Conservation (phyloP, 192 early-diverging fungal species). For the Linnemannia zychae region DNA sequence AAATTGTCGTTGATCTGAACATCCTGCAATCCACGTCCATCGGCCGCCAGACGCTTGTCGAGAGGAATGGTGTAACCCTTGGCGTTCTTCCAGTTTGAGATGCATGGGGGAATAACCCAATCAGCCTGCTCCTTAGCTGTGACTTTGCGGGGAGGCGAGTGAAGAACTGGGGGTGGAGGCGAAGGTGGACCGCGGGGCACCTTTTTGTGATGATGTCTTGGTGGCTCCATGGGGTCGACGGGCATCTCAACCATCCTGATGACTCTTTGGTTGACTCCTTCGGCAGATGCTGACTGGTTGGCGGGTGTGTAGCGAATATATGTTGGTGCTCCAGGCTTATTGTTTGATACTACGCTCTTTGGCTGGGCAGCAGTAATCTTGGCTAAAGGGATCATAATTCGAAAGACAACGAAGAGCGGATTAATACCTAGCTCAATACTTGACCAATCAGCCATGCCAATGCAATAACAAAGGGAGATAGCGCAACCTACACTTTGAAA, state of each 20-base stretch:
- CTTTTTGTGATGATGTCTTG: conserved; percentile 93
- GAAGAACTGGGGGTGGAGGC: conserved; percentile 97
- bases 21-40: conserved; percentile 96
- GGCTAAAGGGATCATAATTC: conserved; percentile 42
- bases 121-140: conserved; percentile 96
- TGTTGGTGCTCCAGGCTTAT: conserved; percentile 73
- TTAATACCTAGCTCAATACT: not conserved
- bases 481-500: conserved; percentile 71
- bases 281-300: conserved; percentile 75
- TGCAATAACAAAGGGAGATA: not conserved
- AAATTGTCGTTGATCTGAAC: conserved; percentile 95
- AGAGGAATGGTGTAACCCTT: conserved; percentile 99
- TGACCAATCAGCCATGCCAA: not conserved
- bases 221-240: conserved; percentile 96
- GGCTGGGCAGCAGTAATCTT: conserved; percentile 76
- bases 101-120: conserved; percentile 99
- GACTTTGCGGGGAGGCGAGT: conserved; percentile 97
- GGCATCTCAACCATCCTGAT: conserved; percentile 96
- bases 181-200: conserved; percentile 87
- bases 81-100: conserved; percentile 99
- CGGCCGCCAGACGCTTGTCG: conserved; percentile 98
- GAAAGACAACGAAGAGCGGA: not conserved
- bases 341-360: conserved; percentile 68
- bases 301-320: conserved; percentile 95
- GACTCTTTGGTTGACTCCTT: conserved; percentile 88